A percentile compares a stretch with the other conserved stretches of the same genome.
Evolutionary conservation across 345 rosid genomes (phyloP).

Genomic region (thale cress (Arabidopsis thaliana)): TAIR10.1 NC_003070.9:10408501-10409000

Average conservation of each 20-base stretch:
- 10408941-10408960: slow-evolving; percentile 51
- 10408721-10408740: slow-evolving; percentile 4
- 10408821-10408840: slow-evolving; percentile 43
- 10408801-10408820: not conserved
- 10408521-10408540: slow-evolving; percentile 59
- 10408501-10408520: slow-evolving; percentile 55
- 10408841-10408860: slow-evolving; percentile 50
- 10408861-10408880: slow-evolving; percentile 58
- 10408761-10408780: not conserved
- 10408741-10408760: not conserved
- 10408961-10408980: slow-evolving; percentile 54
- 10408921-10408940: slow-evolving; percentile 55
- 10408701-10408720: slow-evolving; percentile 29
- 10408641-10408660: slow-evolving; percentile 43
- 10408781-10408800: not conserved
- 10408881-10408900: slow-evolving; percentile 48
- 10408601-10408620: slow-evolving; percentile 62
- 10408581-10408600: slow-evolving; percentile 59
- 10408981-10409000: slow-evolving; percentile 56
- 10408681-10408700: slow-evolving; percentile 43
- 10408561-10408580: slow-evolving; percentile 55
- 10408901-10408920: slow-evolving; percentile 56
- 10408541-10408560: slow-evolving; percentile 67
- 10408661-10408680: slow-evolving; percentile 43
- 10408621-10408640: slow-evolving; percentile 45